Percentiles rank a stretch among this genome's conserved stretches.
These are phyloP conservation scores for Stagonosporopsis cucurbitacearum DNA, from an alignment of 2,329 filamentous ascomycete genomes.

Conservation along the genomic window DNA sequence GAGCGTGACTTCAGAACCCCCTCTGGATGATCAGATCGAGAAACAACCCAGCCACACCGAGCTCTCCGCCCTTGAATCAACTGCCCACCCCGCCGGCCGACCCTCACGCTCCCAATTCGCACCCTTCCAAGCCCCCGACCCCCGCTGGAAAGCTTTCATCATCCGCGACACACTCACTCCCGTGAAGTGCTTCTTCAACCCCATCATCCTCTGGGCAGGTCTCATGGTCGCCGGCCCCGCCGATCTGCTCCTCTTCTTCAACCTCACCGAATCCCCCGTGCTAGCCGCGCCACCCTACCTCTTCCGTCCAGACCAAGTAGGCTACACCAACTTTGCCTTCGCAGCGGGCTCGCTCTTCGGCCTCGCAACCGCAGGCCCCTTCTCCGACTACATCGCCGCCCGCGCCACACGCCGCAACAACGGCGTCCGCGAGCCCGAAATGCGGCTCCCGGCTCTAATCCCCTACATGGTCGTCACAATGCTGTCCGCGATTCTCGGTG, in stretches of 20 bases:
- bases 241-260: conserved; percentile 57
- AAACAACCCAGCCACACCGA: conserved; percentile 34
- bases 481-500: conserved; percentile 57
- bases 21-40: conserved; percentile 28
- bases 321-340: conserved; percentile 57
- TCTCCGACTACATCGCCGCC: conserved; percentile 65
- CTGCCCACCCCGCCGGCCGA: conserved; percentile 42
- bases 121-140: conserved; percentile 48
- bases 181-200: conserved; percentile 54
- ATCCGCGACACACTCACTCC: conserved; percentile 51
- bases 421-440: conserved; percentile 64
- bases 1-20: background rate
- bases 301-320: conserved; percentile 54
- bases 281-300: conserved; percentile 56
- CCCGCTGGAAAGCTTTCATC: conserved; percentile 50
- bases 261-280: conserved; percentile 58
- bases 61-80: conserved; percentile 24
- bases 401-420: conserved; percentile 60
- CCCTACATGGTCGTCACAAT: conserved; percentile 61
- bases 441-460: conserved; percentile 56
- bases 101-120: conserved; percentile 50
- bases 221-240: conserved; percentile 46
- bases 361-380: conserved; percentile 60
- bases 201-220: conserved; percentile 51
- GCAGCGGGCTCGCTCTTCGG: conserved; percentile 62